These are phyloP conservation scores for Aspergillus bertholletiae DNA, from an alignment of 495 filamentous ascomycete genomes.

Conservation along the genomic window DNA sequence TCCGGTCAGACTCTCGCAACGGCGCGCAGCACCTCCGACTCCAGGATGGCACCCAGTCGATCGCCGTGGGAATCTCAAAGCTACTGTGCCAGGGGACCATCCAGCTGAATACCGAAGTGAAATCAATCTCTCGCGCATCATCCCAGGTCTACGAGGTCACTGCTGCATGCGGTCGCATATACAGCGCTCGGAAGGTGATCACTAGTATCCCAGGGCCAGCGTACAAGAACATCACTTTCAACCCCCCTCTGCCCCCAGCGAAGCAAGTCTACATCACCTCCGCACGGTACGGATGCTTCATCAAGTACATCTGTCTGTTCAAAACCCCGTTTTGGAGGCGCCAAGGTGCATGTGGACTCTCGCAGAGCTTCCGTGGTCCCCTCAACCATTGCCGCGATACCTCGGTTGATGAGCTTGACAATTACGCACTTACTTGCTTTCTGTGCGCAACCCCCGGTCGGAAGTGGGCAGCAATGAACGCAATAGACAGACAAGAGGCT, in stretches of 20 bases:
- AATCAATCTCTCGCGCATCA: too few relatives aligned
- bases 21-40: constrained; percentile 44
- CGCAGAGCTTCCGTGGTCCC: constrained; percentile 24
- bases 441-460: constrained; percentile 26
- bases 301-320: constrained; percentile 35
- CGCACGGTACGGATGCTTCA: constrained; percentile 32
- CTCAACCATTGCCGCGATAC: constrained; percentile 35
- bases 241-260: constrained; percentile 19
- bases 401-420: constrained; percentile 20
- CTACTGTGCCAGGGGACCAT: constrained; percentile 4
- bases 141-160: neutral
- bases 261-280: constrained; percentile 13
- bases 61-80: constrained; percentile 24
- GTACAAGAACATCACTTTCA: constrained; percentile 33
- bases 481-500: constrained; percentile 8
- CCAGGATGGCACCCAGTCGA: constrained; percentile 24
- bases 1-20: constrained; percentile 39
- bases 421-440: constrained; percentile 41
- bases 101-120: neutral
- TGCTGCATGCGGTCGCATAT: neutral
- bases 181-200: constrained; percentile 28
- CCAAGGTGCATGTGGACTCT: constrained; percentile 24
- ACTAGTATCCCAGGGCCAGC: constrained; percentile 31
- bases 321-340: constrained; percentile 39
- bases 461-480: constrained; percentile 21